These are phyloP conservation scores for Candida nanaspora DNA, from an alignment of 805 yeast species.

Conservation along the genomic window DNA sequence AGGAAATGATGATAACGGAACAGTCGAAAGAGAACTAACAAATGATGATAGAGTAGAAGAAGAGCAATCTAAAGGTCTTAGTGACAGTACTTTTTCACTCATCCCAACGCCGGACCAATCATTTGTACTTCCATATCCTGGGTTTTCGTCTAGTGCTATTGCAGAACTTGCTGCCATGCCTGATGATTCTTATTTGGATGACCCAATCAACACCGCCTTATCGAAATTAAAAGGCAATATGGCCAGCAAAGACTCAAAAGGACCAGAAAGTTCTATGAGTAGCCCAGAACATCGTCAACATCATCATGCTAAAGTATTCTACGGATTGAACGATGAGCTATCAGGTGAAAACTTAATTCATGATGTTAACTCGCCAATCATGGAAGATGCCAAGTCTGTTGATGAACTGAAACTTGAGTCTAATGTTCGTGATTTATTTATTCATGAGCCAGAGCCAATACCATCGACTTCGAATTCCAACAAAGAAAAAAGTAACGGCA, in stretches of 20 bases:
- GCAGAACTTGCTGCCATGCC: constrained; percentile 80
- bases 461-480: too few species aligned
- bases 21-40: not conserved
- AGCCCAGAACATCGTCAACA: not conserved
- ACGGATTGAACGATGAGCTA: constrained; percentile 23
- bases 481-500: too few species aligned
- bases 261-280: not conserved
- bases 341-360: not conserved
- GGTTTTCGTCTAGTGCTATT: constrained; percentile 49
- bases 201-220: constrained; percentile 71
- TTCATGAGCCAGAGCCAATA: too few species aligned
- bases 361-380: not conserved
- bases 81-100: constrained; percentile 18
- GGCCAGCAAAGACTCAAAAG: not conserved
- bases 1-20: constrained; percentile 10
- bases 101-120: constrained; percentile 25
- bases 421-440: constrained; percentile 27
- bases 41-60: constrained; percentile 2
- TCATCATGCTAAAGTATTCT: constrained; percentile 7
- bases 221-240: constrained; percentile 68
- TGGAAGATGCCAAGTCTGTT: constrained; percentile 11
- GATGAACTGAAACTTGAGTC: constrained; percentile 25
- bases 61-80: constrained; percentile 6
- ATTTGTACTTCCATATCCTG: constrained; percentile 34
- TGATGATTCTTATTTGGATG: constrained; percentile 61